A percentile compares a stretch with the other conserved stretches of the same genome.
These are phyloP conservation scores for Musa beccarii DNA, from an alignment of 176 grass and related monocot genomes.

Conservation along the genomic window DNA sequence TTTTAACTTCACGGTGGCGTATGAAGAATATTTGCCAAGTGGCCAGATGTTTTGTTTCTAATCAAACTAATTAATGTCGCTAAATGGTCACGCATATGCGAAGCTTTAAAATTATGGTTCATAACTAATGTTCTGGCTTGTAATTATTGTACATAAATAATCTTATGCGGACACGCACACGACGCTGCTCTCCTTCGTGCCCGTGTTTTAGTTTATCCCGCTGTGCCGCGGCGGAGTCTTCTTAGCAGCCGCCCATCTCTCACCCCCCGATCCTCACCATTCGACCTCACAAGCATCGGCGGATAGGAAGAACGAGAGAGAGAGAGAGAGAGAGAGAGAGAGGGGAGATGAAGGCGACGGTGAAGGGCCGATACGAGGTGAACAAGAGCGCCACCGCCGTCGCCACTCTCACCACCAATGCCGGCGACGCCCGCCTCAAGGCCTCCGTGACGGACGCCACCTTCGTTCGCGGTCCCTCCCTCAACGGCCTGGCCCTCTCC, in stretches of 20 bases:
- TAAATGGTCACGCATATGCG: too few species aligned
- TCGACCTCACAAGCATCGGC: background rate
- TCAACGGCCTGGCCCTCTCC: conserved; percentile 58
- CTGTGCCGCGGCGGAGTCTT: background rate
- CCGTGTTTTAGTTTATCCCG: too few species aligned
- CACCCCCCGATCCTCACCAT: conserved; percentile 14
- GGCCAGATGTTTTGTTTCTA: too few species aligned
- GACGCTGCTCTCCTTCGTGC: too few species aligned
- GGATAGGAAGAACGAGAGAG: background rate
- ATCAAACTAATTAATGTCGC: too few species aligned
- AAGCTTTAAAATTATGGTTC: too few species aligned
- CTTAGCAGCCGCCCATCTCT: background rate
- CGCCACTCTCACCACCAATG: conserved; percentile 26
- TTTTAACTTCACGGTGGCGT: too few species aligned
- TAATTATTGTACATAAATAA: too few species aligned
- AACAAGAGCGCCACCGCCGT: conserved; percentile 36
- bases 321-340: background rate
- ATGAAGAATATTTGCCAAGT: too few species aligned
- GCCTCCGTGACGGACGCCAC: conserved; percentile 68
- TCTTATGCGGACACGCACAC: too few species aligned
- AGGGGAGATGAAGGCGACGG: conserved; percentile 50
- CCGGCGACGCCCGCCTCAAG: conserved; percentile 60
- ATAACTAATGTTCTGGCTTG: too few species aligned
- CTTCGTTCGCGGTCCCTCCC: conserved; percentile 63
- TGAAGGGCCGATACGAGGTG: conserved; percentile 72